Conservation (phyloP, 2,329 filamentous ascomycete genomes). For the Nemania sp. region DNA sequence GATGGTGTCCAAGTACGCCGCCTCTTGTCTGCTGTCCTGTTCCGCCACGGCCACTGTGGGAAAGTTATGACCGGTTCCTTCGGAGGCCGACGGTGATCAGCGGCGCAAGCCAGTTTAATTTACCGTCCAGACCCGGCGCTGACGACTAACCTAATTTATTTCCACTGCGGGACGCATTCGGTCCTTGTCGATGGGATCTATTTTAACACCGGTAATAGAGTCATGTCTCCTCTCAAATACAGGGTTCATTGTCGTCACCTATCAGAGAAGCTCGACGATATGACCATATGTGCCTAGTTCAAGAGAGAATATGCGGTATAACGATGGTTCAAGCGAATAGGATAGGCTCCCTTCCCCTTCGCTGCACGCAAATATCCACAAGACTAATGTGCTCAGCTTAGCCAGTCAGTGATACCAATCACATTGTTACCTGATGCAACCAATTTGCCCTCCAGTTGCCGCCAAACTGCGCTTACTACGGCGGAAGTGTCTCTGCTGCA, state of each 20-base stretch:
- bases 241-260: neutral
- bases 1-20: neutral
- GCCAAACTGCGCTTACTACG: constrained; percentile 33
- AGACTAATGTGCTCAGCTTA: constrained; percentile 29
- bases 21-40: constrained; percentile 2
- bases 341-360: constrained; percentile 28
- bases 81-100: neutral
- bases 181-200: neutral
- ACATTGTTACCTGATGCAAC: constrained; percentile 33
- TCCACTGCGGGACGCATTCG: neutral
- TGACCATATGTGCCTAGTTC: constrained; percentile 14
- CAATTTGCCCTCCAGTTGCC: constrained; percentile 26
- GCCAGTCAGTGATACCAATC: constrained; percentile 21
- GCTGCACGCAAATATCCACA: constrained; percentile 35
- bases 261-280: constrained; percentile 16
- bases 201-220: neutral
- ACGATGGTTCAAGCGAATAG: constrained; percentile 17
- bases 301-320: constrained; percentile 9
- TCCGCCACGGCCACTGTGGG: constrained; percentile 7
- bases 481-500: neutral
- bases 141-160: no score
- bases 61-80: neutral
- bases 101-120: neutral
- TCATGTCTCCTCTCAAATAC: neutral
- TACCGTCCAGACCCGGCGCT: no score